Evolutionary conservation across 768 basidiomycete species (phyloP).

Genomic region (Cystofilobasidium ferigula): DNA sequence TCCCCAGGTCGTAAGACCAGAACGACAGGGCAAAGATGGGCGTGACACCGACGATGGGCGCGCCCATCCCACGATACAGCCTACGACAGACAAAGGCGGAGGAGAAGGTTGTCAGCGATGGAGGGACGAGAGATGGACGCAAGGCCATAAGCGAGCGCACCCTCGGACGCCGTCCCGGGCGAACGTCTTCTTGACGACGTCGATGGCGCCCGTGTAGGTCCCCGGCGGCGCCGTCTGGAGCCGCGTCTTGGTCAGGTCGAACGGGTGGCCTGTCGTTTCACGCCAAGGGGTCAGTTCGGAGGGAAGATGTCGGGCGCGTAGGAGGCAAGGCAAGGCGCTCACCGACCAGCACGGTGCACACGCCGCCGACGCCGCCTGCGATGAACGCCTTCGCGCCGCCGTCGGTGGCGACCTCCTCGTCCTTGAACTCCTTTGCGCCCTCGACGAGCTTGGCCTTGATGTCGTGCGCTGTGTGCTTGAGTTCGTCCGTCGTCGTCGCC

Average conservation of each 20-base stretch:
- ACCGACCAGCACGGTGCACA: constrained; percentile 81
- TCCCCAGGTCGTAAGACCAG: constrained; percentile 68
- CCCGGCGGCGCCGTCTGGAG: constrained; percentile 85
- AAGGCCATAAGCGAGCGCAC: constrained; percentile 42
- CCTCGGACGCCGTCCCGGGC: constrained; percentile 83
- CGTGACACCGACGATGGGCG: constrained; percentile 85
- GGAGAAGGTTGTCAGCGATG: constrained; percentile 10
- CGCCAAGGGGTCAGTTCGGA: neutral
- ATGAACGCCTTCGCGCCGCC: constrained; percentile 64
- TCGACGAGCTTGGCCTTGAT: constrained; percentile 18
- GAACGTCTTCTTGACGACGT: constrained; percentile 81
- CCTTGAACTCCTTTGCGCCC: constrained; percentile 16
- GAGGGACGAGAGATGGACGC: neutral
- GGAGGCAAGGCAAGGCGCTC: constrained; percentile 36
- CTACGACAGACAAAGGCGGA: constrained; percentile 24
- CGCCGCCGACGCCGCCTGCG: constrained; percentile 85
- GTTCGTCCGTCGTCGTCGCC: constrained; percentile 3
- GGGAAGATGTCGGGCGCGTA: neutral
- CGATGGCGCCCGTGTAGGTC: constrained; percentile 77
- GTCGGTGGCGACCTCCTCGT: constrained; percentile 12
- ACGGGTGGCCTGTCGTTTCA: constrained; percentile 66
- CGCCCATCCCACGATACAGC: constrained; percentile 55
- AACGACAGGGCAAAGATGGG: constrained; percentile 97
- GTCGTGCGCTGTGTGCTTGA: neutral
- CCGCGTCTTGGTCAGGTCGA: constrained; percentile 70